Evolutionary conservation across 163 green algal genomes (phyloP), one percentile per base, ranked within the genome.

Genomic region (Scenedesmus sp.): DNA sequence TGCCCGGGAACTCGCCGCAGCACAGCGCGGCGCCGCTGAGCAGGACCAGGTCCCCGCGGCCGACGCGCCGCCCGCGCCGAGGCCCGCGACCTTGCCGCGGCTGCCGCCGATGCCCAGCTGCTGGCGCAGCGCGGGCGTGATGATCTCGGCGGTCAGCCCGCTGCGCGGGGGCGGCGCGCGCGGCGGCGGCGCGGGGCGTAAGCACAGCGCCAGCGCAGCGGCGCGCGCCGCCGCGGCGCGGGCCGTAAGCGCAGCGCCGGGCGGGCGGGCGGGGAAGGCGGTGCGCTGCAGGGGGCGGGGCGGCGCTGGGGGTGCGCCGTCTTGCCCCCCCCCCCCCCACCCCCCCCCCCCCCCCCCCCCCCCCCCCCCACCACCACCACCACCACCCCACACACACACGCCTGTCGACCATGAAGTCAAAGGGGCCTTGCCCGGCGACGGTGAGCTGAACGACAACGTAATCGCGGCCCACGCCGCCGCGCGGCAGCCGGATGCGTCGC

Each of bases 351-450:
- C n/a, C n/a, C n/a, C n/a, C n/a, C n/a, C n/a, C n/a, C n/a, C n/a
- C n/a, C n/a, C n/a, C n/a, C n/a, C n/a, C n/a, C n/a, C n/a, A n/a
- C n/a, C n/a, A n/a, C n/a, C n/a, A n/a, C n/a, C n/a, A n/a, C n/a
- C n/a, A n/a, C 39, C 39, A 47, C 7, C 39, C 7, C 39, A 47
- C 39, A 47, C 39, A 6, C 39, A n/a, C 39, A 10, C 39, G 10
- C 39, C 54, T 70, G 63, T 81, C 74, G 7, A 81, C 28, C 74
- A 81, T 81, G 53, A 81, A 81, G 48, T 81, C 74, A 34, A 56
- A 81, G 14, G 74, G 74, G 7, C 74, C 74, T 24, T 63, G 10
- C 4, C 48, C 48, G 18, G 75, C 67, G 28, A 81, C 67, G 6
- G 17, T 75, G n/a, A 81, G 18, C 74, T 81, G 48, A 1, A 74